Base-by-base conservation (phyloP, 2,329 filamentous ascomycete species). In the Dryadomyces sulphureus region DNA sequence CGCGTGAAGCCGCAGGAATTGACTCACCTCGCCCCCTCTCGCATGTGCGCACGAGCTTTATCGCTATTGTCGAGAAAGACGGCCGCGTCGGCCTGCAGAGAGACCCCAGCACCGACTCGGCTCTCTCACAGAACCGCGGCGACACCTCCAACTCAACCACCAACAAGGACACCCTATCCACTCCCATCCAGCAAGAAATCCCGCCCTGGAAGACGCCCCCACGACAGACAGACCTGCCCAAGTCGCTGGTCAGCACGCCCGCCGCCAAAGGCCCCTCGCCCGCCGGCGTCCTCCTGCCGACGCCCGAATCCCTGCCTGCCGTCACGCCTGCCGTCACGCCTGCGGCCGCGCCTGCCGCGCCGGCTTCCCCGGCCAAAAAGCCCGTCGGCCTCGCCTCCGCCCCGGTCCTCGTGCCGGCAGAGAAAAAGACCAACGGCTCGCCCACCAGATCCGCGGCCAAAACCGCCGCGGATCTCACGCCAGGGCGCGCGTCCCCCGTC, bases 21-120 rank as follows among this genome's bases (percentile, higher is more conserved):
- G 68, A 71, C 30, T 76, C 73, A 17, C 73, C 77, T 27, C 70
- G 81, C 55, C 82, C 79, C 21, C 71, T 87, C 36, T 85, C 82
- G 51, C 85, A 82, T 62, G 78, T 88, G 38, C 75, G 82, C 53
- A 83, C 82, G 34, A 84, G 69, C 59, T 89, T 89, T 59, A 73
- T 89, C 45, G 75, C 81, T 17, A 73, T 89, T 40, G 73, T 89
- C 40, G 81, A 87, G 57, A 77, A 77, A 51, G 72, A 77, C 61
- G 74, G 75, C 45, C 65, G 70, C 39, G 64, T 77, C 53, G 74
- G 74, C 40, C 60, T 78, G 25, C 67, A 64, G 55, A 60, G 65
- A 48, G 63, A 68, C 38, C 58, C 57, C 21, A 70, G 67, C 51
- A 57, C 60, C 36, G 67, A 70, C 22, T 69, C 67, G 0, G 57